Evolutionary conservation across 768 basidiomycete species (phyloP), one percentile per base, ranked within the genome.

Genomic region (Lentinula sp.): DNA sequence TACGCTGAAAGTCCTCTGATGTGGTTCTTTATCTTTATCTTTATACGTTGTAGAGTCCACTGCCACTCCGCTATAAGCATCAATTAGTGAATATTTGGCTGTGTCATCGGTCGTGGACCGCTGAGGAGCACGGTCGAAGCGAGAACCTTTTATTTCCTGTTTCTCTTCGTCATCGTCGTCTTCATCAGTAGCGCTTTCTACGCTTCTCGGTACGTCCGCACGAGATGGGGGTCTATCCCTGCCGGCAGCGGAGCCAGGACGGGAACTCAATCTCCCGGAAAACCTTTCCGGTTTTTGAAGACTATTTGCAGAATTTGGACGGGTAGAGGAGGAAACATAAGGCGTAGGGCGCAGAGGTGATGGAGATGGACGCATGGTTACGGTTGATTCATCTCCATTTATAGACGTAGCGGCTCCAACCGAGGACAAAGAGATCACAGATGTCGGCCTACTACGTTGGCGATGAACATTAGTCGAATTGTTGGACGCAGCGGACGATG

Each of bases 161-260:
- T 69, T 70, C 35, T 69, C 75, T 18, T 80, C 82, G 7, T 74
- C 74, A 62, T 89, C 88, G 0, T 78, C 76, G 49, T 90, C 89
- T 0, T 85, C 86, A 63, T 91, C 89, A 2, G 86, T 87, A 13
- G 84, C 88, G 66, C 87, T 90, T 73, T 90, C 90, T 16, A 91
- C 77, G 12, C 83, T 77, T 54, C 81, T 85, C 60, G 89, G 90
- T 9, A 91, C 88, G 68, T 91, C 89, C 0, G 81, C 83, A 39
- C 74, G 79, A 66, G 86, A 84, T 2, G 82, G 78, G 4, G 88
- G 87, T 0, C 76, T 77, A 23, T 80, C 77, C 59, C 75, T 68
- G 61, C 71, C 67, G 49, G 67, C 70, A 37, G 53, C 37, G n/a
- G 76, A 72, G 16, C 50, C 28, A 3, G 59, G 59, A 28, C 49